Evolutionary conservation across 345 rosid species (phyloP).

Genomic region (Microcos paniculata): DNA sequence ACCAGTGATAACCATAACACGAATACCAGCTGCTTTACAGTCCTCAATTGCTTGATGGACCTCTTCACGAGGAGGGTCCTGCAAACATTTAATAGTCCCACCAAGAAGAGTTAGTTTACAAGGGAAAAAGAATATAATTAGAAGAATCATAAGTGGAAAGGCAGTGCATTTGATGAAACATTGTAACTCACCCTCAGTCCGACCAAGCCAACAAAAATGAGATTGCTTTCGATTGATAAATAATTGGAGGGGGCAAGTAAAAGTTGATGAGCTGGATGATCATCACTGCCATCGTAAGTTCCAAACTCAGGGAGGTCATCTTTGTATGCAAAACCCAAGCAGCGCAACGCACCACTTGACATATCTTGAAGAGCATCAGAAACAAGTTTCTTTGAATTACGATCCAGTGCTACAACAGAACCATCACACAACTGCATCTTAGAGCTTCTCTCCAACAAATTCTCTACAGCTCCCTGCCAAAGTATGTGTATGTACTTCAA

Average conservation of each 20-base stretch:
- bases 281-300: constrained; percentile 61
- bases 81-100: constrained; percentile 6
- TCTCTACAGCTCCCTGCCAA: constrained; percentile 82
- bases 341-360: constrained; percentile 60
- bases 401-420: constrained; percentile 50
- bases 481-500: constrained; percentile 9
- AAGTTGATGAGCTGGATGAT: constrained; percentile 64
- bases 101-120: neutral
- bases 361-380: constrained; percentile 47
- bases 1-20: constrained; percentile 72
- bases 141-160: neutral
- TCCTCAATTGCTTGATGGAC: constrained; percentile 66
- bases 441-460: constrained; percentile 61
- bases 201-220: constrained; percentile 59
- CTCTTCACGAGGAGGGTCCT: constrained; percentile 82
- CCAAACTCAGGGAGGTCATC: constrained; percentile 54
- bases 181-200: constrained; percentile 58
- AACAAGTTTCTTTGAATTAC: constrained; percentile 38
- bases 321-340: constrained; percentile 71
- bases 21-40: constrained; percentile 69
- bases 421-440: constrained; percentile 67
- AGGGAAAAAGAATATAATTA: constrained; percentile 6
- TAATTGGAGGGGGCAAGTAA: constrained; percentile 54
- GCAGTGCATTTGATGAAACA: neutral
- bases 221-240: constrained; percentile 62